These are phyloP conservation scores for Brassica cretica DNA, from an alignment of 345 rosid species.

Conservation along the genomic window DNA sequence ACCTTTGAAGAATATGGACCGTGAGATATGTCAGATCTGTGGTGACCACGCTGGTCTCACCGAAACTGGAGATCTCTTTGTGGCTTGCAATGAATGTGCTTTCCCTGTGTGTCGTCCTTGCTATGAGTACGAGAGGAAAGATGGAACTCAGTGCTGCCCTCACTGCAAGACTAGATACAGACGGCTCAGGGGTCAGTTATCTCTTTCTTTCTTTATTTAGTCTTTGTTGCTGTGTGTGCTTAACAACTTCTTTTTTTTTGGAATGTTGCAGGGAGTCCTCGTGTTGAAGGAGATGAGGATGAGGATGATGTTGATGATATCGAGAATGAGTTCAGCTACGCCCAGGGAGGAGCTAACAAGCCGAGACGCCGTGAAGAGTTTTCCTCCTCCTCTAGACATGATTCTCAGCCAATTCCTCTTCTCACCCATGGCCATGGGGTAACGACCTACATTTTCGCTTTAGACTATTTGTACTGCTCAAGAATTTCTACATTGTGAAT, in stretches of 20 bases:
- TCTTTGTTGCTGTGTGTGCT: background rate
- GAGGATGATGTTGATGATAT: slow-evolving; percentile 97
- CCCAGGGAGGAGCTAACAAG: slow-evolving; percentile 63
- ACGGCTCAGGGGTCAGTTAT: slow-evolving; percentile 76
- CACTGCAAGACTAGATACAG: slow-evolving; percentile 98
- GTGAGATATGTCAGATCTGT: slow-evolving; percentile 93
- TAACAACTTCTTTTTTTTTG: slow-evolving; percentile 8
- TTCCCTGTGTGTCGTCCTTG: slow-evolving; percentile 99
- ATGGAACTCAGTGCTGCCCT: slow-evolving; percentile 97
- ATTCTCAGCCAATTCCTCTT: slow-evolving; percentile 91
- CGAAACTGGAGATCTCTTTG: slow-evolving; percentile 71
- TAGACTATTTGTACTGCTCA: slow-evolving; percentile 12
- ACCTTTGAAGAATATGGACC: slow-evolving; percentile 69
- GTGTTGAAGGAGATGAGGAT: slow-evolving; percentile 97
- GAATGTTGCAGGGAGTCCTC: slow-evolving; percentile 70
- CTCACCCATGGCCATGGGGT: slow-evolving; percentile 88
- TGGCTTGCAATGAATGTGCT: slow-evolving; percentile 98
- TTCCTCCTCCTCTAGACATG: slow-evolving; percentile 88
- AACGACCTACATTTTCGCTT: slow-evolving; percentile 32
- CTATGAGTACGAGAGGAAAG: slow-evolving; percentile 97
- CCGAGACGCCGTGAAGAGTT: slow-evolving; percentile 80
- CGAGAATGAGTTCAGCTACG: slow-evolving; percentile 87
- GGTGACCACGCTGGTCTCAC: slow-evolving; percentile 79
- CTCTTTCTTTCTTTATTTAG: background rate
- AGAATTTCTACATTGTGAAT: slow-evolving; percentile 7